These are phyloP conservation scores for Botryosphaeria dothidea DNA, from an alignment of 2,329 filamentous ascomycete genomes.

Conservation along the genomic window DNA sequence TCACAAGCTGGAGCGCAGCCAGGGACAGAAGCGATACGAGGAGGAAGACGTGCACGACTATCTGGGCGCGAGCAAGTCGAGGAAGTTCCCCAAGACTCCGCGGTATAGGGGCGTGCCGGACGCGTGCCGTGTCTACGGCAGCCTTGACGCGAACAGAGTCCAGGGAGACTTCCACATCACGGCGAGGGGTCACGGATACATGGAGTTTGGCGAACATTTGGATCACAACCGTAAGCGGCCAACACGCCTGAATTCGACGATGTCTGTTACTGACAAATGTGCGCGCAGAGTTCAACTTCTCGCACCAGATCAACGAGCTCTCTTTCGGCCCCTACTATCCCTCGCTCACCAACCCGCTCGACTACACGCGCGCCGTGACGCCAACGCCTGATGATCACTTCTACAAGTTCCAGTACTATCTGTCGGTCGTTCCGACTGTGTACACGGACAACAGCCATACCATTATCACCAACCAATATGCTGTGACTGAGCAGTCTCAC, in stretches of 20 bases:
- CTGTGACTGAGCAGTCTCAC: conserved; percentile 85
- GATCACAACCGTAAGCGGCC: conserved; percentile 70
- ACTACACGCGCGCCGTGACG: conserved; percentile 80
- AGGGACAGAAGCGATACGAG: conserved; percentile 49
- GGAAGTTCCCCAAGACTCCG: conserved; percentile 73
- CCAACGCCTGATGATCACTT: conserved; percentile 62
- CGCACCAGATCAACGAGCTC: conserved; percentile 91
- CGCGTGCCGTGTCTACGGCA: conserved; percentile 87
- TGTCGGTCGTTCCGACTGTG: conserved; percentile 90
- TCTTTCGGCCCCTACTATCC: conserved; percentile 98
- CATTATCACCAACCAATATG: conserved; percentile 95
- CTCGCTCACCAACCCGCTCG: conserved; percentile 88
- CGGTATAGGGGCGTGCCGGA: conserved; percentile 61
- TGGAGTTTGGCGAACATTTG: conserved; percentile 75
- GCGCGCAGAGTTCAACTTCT: conserved; percentile 85
- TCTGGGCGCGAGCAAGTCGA: conserved; percentile 69
- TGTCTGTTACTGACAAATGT: neutral
- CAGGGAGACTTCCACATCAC: conserved; percentile 99
- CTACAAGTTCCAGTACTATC: conserved; percentile 97
- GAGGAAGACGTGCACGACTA: conserved; percentile 94
- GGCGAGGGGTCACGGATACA: conserved; percentile 91
- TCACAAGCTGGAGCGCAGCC: conserved; percentile 47
- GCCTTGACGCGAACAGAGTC: conserved; percentile 90
- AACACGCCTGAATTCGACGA: too few species aligned
- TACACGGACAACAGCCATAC: conserved; percentile 66